phyloP scores from a whole-genome alignment of 1,284 basidiomycete species.

The Bondarzewia mesenterica region DNA sequence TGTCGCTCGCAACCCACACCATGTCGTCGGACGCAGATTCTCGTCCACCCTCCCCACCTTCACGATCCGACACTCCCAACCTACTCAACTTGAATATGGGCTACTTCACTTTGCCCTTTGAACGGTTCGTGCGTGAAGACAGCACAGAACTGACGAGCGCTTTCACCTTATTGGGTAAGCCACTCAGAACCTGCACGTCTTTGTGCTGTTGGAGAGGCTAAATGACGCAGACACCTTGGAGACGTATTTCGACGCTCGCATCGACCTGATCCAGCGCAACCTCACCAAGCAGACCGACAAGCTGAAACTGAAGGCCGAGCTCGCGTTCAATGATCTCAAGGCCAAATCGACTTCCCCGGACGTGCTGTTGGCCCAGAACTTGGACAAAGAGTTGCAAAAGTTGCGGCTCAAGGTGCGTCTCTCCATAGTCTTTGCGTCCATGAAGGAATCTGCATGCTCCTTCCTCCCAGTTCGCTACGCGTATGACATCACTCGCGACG shows the following conservation, averaged over 20 bases:
- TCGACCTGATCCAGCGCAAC: conserved; percentile 83
- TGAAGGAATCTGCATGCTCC: neutral
- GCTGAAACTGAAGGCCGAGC: conserved; percentile 73
- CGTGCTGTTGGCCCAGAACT: conserved; percentile 51
- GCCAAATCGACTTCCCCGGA: conserved; percentile 65
- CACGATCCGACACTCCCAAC: conserved; percentile 17
- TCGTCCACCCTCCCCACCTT: conserved; percentile 22
- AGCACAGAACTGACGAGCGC: conserved; percentile 43
- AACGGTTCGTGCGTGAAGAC: conserved; percentile 45
- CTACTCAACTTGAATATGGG: conserved; percentile 22
- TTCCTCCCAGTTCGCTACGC: conserved; percentile 56
- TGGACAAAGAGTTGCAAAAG: conserved; percentile 79
- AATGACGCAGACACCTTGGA: conserved; percentile 66
- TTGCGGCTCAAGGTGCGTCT: conserved; percentile 58
- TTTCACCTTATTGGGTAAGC: conserved; percentile 66
- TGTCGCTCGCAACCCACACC: too few species aligned
- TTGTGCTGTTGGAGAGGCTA: neutral
- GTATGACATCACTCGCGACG: conserved; percentile 62
- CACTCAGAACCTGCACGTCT: conserved; percentile 1
- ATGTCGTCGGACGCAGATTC: conserved; percentile 21
- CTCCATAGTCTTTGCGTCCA: neutral
- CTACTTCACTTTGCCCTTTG: conserved; percentile 44
- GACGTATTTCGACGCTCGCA: conserved; percentile 83
- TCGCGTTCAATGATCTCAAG: conserved; percentile 47
- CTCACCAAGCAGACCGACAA: conserved; percentile 81